A percentile compares a stretch with the other conserved stretches of the same genome.
Conservation (phyloP, 192 early-diverging fungal genomes). For the Backusella parvicylindrica region DNA sequence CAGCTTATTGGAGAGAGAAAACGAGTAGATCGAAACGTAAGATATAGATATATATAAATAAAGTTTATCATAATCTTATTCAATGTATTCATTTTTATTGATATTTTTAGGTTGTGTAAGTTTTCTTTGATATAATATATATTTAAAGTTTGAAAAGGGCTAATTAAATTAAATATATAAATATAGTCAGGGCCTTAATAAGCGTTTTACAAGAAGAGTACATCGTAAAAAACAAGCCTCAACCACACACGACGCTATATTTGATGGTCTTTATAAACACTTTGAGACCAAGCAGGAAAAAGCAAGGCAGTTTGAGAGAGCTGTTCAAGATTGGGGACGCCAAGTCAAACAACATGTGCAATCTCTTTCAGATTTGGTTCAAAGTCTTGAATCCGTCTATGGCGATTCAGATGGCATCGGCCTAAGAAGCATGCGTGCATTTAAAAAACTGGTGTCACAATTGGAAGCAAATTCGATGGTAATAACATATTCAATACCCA, state of each 20-base stretch:
- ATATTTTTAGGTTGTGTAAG: conserved; percentile 37
- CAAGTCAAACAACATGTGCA: conserved; percentile 56
- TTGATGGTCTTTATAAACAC: conserved; percentile 52
- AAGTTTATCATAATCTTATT: background rate
- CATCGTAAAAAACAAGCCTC: conserved; percentile 63
- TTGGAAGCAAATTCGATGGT: background rate
- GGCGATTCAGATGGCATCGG: conserved; percentile 28
- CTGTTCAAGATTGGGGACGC: conserved; percentile 44
- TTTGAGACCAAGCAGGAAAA: conserved; percentile 52
- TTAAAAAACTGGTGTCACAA: conserved; percentile 37
- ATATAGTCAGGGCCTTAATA: conserved; percentile 71
- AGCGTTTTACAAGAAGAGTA: conserved; percentile 59
- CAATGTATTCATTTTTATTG: background rate
- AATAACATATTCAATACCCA: background rate
- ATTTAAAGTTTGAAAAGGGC: background rate
- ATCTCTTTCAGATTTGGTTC: conserved; percentile 45
- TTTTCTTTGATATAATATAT: background rate
- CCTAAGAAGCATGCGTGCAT: conserved; percentile 28
- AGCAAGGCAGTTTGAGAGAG: conserved; percentile 46
- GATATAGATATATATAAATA: conserved; percentile 12
- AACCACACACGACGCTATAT: conserved; percentile 52
- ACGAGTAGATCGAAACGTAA: conserved; percentile 65
- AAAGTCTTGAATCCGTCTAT: conserved; percentile 59
- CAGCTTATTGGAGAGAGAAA: conserved; percentile 75
- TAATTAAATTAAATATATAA: background rate